Conservation (phyloP, 2,329 filamentous ascomycete species). For the Aureobasidium uvarum region DNA sequence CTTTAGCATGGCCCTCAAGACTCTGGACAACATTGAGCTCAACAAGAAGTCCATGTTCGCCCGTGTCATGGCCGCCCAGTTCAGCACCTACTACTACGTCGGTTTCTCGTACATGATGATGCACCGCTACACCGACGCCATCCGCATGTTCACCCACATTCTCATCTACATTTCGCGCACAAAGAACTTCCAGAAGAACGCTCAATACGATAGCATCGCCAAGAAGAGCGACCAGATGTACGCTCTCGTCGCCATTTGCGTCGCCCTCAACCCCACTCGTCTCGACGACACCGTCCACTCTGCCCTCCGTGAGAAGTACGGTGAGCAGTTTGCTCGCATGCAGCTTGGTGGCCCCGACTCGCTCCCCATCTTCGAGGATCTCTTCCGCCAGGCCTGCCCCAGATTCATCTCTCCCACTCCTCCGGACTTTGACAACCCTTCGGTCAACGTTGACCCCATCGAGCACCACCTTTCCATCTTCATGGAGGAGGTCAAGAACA, state of each 20-base stretch:
- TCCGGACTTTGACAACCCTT: conserved; percentile 95
- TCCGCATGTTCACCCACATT: conserved; percentile 99
- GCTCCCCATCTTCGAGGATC: conserved; percentile 95
- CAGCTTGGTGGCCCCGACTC: conserved; percentile 95
- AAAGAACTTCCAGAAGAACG: conserved; percentile 99
- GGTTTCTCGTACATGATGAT: conserved; percentile 99
- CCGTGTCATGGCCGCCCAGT: conserved; percentile 98
- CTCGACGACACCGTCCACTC: conserved; percentile 99
- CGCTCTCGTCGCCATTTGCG: conserved; percentile 96
- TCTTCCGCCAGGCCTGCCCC: conserved; percentile 96
- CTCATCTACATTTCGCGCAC: conserved; percentile 97
- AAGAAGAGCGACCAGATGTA: conserved; percentile 99
- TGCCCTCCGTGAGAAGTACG: conserved; percentile 96
- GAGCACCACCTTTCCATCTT: conserved; percentile 97
- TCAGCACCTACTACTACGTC: conserved; percentile 99
- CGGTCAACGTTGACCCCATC: conserved; percentile 92
- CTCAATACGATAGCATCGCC: conserved; percentile 95
- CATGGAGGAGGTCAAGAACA: conserved; percentile 99
- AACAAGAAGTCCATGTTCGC: conserved; percentile 99
- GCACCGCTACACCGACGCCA: conserved; percentile 97
- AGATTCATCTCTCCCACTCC: conserved; percentile 99
- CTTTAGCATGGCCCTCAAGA: conserved; percentile 98
- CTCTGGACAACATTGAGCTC: conserved; percentile 97
- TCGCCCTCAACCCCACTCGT: conserved; percentile 94
- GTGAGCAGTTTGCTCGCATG: conserved; percentile 94